A percentile compares a stretch with the other conserved stretches of the same genome.
phyloP scores from a whole-genome alignment of 2,329 filamentous ascomycete genomes.

The Saccharata proteae region DNA sequence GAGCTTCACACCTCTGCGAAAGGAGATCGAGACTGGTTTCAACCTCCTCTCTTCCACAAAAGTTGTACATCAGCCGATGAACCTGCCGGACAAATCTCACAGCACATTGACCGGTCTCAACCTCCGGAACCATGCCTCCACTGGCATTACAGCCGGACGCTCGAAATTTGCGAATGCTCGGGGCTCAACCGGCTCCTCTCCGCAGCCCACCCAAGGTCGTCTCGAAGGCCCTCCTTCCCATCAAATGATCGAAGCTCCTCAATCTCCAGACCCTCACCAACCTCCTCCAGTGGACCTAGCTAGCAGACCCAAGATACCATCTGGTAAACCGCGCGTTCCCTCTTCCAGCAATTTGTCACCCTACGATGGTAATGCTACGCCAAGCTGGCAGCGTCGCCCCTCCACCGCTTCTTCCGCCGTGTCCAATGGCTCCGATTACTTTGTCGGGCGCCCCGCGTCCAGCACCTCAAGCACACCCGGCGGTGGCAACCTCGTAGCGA shows the following conservation, averaged over 20 bases:
- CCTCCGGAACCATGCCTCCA: constrained; percentile 27
- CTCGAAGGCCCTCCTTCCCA: too few relatives aligned
- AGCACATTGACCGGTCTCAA: constrained; percentile 36
- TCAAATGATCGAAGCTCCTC: too few relatives aligned
- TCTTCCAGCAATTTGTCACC: too few relatives aligned
- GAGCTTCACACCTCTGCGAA: constrained; percentile 50
- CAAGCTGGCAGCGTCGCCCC: neutral
- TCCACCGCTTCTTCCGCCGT: constrained; percentile 22
- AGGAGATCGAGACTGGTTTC: constrained; percentile 52
- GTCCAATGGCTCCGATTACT: constrained; percentile 21
- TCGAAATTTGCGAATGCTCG: too few relatives aligned
- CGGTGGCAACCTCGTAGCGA: too few relatives aligned
- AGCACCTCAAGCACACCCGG: constrained; percentile 29
- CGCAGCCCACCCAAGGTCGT: too few relatives aligned
- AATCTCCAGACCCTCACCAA: too few relatives aligned
- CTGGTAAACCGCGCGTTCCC: too few relatives aligned
- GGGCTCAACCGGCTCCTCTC: constrained; percentile 10
- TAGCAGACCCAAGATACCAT: too few relatives aligned
- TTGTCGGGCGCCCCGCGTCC: constrained; percentile 25
- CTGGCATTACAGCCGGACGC: too few relatives aligned
- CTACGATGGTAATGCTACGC: too few relatives aligned
- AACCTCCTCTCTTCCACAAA: constrained; percentile 55
- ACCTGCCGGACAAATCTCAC: constrained; percentile 31
- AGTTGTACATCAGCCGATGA: constrained; percentile 46
- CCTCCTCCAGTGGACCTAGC: too few relatives aligned